phyloP scores from a whole-genome alignment of 164 flowering plant species.

The Santalum album region DNA sequence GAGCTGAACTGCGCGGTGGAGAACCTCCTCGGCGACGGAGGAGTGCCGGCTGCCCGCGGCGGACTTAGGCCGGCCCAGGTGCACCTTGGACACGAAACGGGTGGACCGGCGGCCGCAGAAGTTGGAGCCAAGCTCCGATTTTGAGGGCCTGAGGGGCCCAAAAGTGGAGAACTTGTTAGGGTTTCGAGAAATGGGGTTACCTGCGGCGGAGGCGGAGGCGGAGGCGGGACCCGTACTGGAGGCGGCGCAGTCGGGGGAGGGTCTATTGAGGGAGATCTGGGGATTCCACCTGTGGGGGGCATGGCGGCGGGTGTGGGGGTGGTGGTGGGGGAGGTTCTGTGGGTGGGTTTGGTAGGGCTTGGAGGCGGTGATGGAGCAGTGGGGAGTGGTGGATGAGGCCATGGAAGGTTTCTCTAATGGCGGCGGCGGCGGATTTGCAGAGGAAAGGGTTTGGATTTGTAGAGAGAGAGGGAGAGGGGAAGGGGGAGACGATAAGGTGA shows the following conservation, averaged over 20 bases:
- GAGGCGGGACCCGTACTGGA: neutral
- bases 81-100: conserved; percentile 79
- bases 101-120: conserved; percentile 90
- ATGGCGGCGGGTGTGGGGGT: conserved; percentile 5
- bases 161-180: conserved; percentile 17
- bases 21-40: conserved; percentile 62
- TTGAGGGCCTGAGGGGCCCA: conserved; percentile 25
- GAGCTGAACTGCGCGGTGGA: conserved; percentile 23
- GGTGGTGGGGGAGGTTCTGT: conserved; percentile 11
- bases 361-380: conserved; percentile 52
- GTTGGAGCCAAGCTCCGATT: conserved; percentile 44
- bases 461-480: neutral
- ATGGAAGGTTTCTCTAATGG: conserved; percentile 12
- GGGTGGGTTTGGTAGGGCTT: conserved; percentile 45
- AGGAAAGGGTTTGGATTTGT: neutral
- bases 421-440: neutral
- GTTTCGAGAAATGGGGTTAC: conserved; percentile 8
- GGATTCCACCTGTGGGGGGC: neutral
- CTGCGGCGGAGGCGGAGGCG: neutral
- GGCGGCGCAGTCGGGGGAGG: conserved; percentile 11
- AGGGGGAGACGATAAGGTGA: no score
- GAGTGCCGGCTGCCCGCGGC: conserved; percentile 39
- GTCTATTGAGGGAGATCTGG: conserved; percentile 26
- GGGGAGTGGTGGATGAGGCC: conserved; percentile 69
- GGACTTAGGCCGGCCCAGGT: conserved; percentile 60